A percentile compares a stretch with the other conserved stretches of the same genome.
phyloP scores from a whole-genome alignment of 164 flowering plant species.

The Tetrastigma voinierianum region DNA sequence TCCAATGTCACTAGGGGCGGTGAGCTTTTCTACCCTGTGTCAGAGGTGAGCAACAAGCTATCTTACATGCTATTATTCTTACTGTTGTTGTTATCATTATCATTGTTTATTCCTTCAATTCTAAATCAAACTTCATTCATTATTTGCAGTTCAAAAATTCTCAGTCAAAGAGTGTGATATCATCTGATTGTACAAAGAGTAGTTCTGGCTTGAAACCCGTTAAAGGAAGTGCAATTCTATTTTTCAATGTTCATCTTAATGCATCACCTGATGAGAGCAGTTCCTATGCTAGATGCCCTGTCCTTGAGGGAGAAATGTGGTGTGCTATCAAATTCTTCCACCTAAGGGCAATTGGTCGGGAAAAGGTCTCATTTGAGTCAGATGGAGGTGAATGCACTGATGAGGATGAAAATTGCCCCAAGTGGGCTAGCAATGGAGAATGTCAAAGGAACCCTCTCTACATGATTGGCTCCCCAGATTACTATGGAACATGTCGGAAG shows the following conservation, averaged over 20 bases:
- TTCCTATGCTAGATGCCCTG: slow-evolving; percentile 66
- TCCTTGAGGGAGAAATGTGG: slow-evolving; percentile 81
- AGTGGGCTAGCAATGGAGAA: slow-evolving; percentile 86
- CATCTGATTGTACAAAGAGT: slow-evolving; percentile 51
- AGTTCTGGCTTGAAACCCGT: slow-evolving; percentile 46
- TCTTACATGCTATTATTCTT: neutral
- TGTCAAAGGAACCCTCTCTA: slow-evolving; percentile 73
- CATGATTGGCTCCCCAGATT: slow-evolving; percentile 84
- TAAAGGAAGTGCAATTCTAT: slow-evolving; percentile 75
- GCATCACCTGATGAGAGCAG: slow-evolving; percentile 64
- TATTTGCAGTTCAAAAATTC: slow-evolving; percentile 20
- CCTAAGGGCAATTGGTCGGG: slow-evolving; percentile 20
- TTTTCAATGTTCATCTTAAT: slow-evolving; percentile 61
- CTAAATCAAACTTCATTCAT: neutral
- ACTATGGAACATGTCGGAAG: slow-evolving; percentile 80
- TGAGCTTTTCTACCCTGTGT: slow-evolving; percentile 56
- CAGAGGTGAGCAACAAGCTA: slow-evolving; percentile 51
- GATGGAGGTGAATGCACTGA: slow-evolving; percentile 66
- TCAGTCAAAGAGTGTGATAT: slow-evolving; percentile 29
- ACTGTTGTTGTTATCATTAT: neutral
- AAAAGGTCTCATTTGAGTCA: slow-evolving; percentile 11
- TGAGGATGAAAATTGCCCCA: slow-evolving; percentile 65
- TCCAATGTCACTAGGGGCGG: slow-evolving; percentile 74
- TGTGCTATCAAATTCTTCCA: slow-evolving; percentile 63
- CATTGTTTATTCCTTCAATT: neutral